Evolutionary conservation across 345 rosid species (phyloP), one percentile per base, ranked within the genome.

Genomic region (Geranium brycei): DNA sequence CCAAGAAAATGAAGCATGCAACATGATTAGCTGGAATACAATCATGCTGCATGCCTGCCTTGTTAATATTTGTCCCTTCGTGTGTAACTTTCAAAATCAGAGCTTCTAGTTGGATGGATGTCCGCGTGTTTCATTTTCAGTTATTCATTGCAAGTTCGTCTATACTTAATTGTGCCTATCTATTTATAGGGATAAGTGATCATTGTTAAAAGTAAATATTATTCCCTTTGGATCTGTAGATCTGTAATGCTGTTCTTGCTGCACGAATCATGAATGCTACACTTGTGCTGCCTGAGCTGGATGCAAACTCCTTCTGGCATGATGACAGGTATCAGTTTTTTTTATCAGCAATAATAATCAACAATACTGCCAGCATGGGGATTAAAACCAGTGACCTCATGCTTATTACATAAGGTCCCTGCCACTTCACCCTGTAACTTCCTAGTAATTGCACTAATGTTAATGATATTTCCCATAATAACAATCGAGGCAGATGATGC

Each of bases 201-300:
- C 17, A 57, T 41, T 4, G 17, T 40, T 28, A 19, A 28, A 14
- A 64, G 56, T 65, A 17, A 63, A 59, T 66, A 4, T 11, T 17
- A 18, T 59, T 38, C 62, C 28, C 63, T 62, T 69, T 64, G 67
- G 55, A 78, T 61, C 70, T 67, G 58, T 78, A 93, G 99, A 93
- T 90, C 61, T 93, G 99, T 73, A 93, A 93, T 81, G 97, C 97
- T 2, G 99, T 93, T 72, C 99, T 93, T 79, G 97, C 97, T 76
- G 99, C 99, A 19, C 81, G 99, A 72, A 90, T 93, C 77, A 86
- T 93, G 99, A 93, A 93, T 79, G 99, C 99, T 64, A 88, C 96
- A 3, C 99, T 93, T 60, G 95, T 93, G 76, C 72, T 93, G 61
- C 99, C 99, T 35, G 99, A 90, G 78, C 73, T 90, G 80, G 99